phyloP scores from a whole-genome alignment of 495 filamentous ascomycete genomes.

The Penicillium ochrochloron region DNA sequence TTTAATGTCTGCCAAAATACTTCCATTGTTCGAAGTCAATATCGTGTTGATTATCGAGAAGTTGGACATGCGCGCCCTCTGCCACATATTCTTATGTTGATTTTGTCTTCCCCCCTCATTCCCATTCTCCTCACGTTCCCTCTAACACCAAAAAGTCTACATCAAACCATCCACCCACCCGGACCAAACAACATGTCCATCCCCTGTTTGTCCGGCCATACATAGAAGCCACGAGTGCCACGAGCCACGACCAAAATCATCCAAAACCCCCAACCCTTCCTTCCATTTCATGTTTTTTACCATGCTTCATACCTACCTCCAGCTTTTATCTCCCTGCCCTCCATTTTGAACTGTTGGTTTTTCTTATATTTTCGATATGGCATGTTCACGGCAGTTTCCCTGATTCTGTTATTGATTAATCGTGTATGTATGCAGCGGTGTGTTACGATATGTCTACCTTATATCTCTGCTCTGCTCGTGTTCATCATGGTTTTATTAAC shows the following conservation, averaged over 20 bases:
- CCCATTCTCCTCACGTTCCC: conserved; percentile 4
- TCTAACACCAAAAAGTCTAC: conserved; percentile 24
- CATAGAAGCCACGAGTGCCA: conserved; percentile 38
- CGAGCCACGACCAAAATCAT: conserved; percentile 36
- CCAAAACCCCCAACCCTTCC: conserved; percentile 14
- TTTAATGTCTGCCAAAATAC: conserved; percentile 1
- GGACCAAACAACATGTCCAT: background rate
- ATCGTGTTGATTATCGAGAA: background rate
- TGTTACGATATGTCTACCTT: no score
- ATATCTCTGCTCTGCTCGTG: no score
- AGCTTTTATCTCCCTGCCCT: conserved; percentile 3
- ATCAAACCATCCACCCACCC: conserved; percentile 20
- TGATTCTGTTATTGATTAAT: no score
- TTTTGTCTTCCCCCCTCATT: background rate
- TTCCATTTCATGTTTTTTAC: conserved; percentile 3
- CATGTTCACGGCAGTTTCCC: no score
- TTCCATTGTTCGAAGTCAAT: background rate
- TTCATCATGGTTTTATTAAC: background rate
- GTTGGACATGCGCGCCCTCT: background rate
- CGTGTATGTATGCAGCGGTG: no score
- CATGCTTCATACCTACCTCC: background rate
- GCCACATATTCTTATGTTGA: background rate
- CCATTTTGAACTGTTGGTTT: background rate
- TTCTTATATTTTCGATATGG: background rate
- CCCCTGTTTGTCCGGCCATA: conserved; percentile 22